Base-by-base conservation (phyloP, 1,284 basidiomycete species). In the Rhodotorula mucilaginosa region DNA sequence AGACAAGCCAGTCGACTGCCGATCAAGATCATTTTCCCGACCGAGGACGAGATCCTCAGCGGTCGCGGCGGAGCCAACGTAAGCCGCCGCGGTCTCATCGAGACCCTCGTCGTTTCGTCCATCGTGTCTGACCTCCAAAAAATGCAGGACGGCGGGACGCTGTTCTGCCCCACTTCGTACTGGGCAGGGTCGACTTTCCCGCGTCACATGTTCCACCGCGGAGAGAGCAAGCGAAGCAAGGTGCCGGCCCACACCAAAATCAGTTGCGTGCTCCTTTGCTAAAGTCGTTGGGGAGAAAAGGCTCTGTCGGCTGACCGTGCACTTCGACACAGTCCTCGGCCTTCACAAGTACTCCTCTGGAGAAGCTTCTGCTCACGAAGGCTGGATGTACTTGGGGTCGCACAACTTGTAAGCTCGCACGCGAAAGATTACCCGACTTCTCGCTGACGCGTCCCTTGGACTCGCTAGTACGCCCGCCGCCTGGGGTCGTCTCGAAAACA, bases 21-120 rank as follows among this genome's bases (percentile, higher is more conserved):
- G 44, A 54, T 76, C 69, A 74, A 71, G 68, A 61, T 76, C 48
- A 47, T 72, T 6, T 76, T 66, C 61, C 75, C 73, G 31, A 76
- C 75, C 1, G 29, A 70, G 19, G 61, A 59, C 26, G 69, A 69
- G 60, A 46, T 76, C 3, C 47, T 54, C n/a, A 58, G n/a, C 1
- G 65, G 65, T 6, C 39, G 34, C n/a, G n/a, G 51, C 2, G 73
- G 72, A 2, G 49, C 52, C 2, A 29, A 15, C 7, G 74, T 68
- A 48, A 21, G 73, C 59, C 31, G 3, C 18, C 29, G 39, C 39
- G 2, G 10, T 44, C 7, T 29, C 29, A 4, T 47, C 10, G 34
- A 19, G 4, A 15, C 10, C 5, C 48, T 3, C 18, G 2, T 23
- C 13, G 31, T 13, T 18, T 39, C 21, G 34, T 12, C 15, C 15